Base-by-base conservation (phyloP, 1,284 basidiomycete species). In the Ganoderma lingzhi region DNA sequence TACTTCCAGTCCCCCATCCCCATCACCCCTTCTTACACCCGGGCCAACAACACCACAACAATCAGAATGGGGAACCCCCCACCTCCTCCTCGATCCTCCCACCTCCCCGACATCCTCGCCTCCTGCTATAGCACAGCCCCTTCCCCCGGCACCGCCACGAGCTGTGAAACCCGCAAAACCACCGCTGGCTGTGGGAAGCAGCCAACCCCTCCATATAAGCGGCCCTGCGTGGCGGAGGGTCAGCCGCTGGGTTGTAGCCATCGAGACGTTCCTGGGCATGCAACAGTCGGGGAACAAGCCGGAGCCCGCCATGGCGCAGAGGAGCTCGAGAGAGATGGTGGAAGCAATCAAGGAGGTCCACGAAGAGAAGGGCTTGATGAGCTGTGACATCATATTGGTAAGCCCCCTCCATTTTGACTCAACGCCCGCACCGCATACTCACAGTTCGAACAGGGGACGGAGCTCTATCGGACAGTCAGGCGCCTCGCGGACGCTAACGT, bases 361-460 rank as follows among this genome's bases (percentile, higher is more conserved):
- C 35, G 64, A 62, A 37, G 66, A 65, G 60, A 68, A 45, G 61
- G 60, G 62, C 56, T 9, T 64, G 53, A 53, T 70, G 53, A 58
- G 64, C 44, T 62, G 28, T 19, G 59, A 67, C 8, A 48, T 63
- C 17, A 42, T 70, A 1, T 30, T 39, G 55, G 70, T 70, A 32
- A 56, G 70, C 42, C 23, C n/a, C n/a, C 3, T 14, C 35, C 12
- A n/a, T 2, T n/a, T 8, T 58, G 53, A 35, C 56, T 59, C 56
- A 9, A 35, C 32, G 15, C 14, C 2, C 15, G 30, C 30, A 59
- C 56, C 3, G 32, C 53, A 35, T n/a, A 59, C 56, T 58, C 2
- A 59, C 35, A 2, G 9, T 12, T 3, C 37, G 9, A 10, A n/a
- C 59, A 70, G 70, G 37, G 37, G 17, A 65, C 70, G 2, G 28